Evolutionary conservation across 2,329 filamentous ascomycete genomes (phyloP).

Genomic region (Sporothrix phasma): DNA sequence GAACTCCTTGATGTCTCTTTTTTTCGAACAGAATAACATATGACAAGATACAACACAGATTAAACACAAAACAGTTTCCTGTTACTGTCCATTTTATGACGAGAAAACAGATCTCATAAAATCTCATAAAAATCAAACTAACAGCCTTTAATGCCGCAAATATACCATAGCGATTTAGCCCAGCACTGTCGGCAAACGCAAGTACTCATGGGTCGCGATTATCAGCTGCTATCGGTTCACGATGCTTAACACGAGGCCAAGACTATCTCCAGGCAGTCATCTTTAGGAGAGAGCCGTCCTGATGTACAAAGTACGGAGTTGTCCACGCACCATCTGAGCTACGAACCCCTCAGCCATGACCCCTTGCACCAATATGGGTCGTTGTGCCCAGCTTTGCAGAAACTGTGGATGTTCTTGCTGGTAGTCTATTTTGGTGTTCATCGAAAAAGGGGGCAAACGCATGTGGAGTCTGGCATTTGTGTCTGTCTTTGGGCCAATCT

Average conservation of each 20-base stretch:
- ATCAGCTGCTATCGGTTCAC: too few relatives aligned
- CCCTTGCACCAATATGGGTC: not conserved
- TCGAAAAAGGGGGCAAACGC: not conserved
- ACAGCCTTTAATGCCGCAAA: too few relatives aligned
- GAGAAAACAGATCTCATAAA: too few relatives aligned
- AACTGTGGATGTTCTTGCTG: not conserved
- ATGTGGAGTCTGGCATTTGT: constrained; percentile 1
- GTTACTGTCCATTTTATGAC: too few relatives aligned
- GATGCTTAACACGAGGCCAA: not conserved
- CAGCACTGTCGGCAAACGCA: too few relatives aligned
- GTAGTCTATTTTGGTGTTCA: not conserved
- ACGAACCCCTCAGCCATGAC: not conserved
- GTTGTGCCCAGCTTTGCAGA: not conserved
- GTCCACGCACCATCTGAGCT: not conserved
- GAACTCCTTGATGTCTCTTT: too few relatives aligned
- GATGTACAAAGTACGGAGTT: not conserved
- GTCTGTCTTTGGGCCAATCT: not conserved
- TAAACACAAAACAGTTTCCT: too few relatives aligned
- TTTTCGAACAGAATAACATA: too few relatives aligned
- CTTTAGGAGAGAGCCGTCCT: not conserved
- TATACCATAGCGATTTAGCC: too few relatives aligned
- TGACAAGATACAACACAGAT: too few relatives aligned
- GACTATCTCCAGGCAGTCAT: not conserved
- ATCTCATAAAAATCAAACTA: too few relatives aligned
- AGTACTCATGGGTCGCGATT: too few relatives aligned